Percentiles rank a stretch among this genome's conserved stretches.
phyloP scores from a whole-genome alignment of 306 rosid genomes.

The Cucurbita argyrosperma region DNA sequence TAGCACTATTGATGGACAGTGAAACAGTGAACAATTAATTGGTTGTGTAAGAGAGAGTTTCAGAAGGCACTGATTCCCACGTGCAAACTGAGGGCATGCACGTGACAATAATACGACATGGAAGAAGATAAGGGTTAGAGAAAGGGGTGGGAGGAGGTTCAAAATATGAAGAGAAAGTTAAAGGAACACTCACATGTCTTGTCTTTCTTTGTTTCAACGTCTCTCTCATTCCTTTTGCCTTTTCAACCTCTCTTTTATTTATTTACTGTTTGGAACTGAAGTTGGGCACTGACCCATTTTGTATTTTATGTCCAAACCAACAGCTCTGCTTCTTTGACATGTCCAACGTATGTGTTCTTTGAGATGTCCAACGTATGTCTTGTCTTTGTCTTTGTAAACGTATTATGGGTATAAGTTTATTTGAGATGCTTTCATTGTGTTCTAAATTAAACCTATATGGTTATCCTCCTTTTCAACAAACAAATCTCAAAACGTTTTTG shows the following conservation, averaged over 20 bases:
- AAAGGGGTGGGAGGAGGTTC: neutral
- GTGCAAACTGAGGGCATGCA: conserved; percentile 15
- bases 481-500: no score
- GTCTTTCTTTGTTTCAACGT: conserved; percentile 18
- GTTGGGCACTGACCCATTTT: conserved; percentile 19
- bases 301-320: neutral
- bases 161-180: neutral
- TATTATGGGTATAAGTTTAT: no score
- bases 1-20: neutral
- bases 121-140: neutral
- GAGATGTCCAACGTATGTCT: neutral
- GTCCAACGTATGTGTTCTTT: neutral
- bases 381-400: no score
- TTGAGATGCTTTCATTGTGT: no score
- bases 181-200: conserved; percentile 11
- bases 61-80: conserved; percentile 38
- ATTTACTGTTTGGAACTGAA: conserved; percentile 27
- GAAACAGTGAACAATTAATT: neutral
- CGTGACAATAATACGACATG: neutral
- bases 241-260: conserved; percentile 12
- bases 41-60: neutral
- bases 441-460: no score
- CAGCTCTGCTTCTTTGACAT: neutral
- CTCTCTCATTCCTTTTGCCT: conserved; percentile 65
- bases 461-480: no score